Evolutionary conservation across 371 early-diverging fungal species (phyloP).

Genomic region (Caulochytrium protostelioides): DNA sequence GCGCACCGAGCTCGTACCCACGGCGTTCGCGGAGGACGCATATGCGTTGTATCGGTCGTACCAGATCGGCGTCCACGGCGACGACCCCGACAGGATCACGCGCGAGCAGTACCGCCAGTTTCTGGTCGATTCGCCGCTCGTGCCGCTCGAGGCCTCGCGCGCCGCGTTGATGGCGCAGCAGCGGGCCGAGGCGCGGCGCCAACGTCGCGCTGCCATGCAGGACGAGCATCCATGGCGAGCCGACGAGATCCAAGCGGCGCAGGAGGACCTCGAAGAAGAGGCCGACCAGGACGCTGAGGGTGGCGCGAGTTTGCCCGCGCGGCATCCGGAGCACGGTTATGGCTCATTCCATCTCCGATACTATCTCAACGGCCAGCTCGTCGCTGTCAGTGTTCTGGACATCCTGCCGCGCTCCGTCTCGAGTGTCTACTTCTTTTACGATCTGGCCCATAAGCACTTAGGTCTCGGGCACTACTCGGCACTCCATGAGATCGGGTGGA

Average conservation of each 20-base stretch:
- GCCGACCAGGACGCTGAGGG: too few relatives aligned
- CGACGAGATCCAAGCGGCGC: too few relatives aligned
- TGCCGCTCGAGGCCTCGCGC: too few relatives aligned
- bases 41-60: slow-evolving; percentile 53
- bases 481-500: slow-evolving; percentile 46
- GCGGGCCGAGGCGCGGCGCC: too few relatives aligned
- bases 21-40: slow-evolving; percentile 46
- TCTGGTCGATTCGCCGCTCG: slow-evolving; percentile 51
- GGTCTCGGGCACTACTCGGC: slow-evolving; percentile 67
- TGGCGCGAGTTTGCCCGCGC: too few relatives aligned
- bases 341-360: slow-evolving; percentile 77
- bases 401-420: slow-evolving; percentile 70
- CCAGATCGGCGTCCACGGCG: slow-evolving; percentile 56
- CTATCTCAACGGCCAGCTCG: slow-evolving; percentile 44
- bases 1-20: slow-evolving; percentile 30
- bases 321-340: too few relatives aligned
- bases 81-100: slow-evolving; percentile 31
- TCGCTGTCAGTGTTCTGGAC: slow-evolving; percentile 76
- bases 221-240: too few relatives aligned
- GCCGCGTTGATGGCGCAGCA: too few relatives aligned
- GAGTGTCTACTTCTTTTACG: slow-evolving; percentile 83
- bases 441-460: slow-evolving; percentile 47
- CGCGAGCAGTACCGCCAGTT: slow-evolving; percentile 38
- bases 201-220: too few relatives aligned
- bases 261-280: too few relatives aligned